Conservation (phyloP, 208 protist species). For the Acanthamoeba divionensis region DNA sequence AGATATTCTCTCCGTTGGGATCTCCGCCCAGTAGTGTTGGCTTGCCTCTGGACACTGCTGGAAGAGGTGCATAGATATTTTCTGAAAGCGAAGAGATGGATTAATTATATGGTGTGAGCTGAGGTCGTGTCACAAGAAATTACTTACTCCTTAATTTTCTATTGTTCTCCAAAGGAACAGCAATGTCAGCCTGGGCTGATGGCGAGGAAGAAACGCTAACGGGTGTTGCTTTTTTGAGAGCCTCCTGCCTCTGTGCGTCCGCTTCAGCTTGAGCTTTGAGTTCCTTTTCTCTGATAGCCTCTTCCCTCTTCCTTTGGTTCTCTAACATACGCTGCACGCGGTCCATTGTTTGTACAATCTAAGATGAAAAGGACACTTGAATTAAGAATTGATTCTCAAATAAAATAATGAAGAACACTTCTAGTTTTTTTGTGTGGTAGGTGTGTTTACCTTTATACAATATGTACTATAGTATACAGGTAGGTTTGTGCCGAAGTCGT, state of each 20-base stretch:
- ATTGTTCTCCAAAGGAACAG: background rate
- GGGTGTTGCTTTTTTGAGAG: background rate
- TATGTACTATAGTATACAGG: no score
- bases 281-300: background rate
- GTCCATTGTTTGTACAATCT: no score
- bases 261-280: background rate
- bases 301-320: constrained; percentile 24
- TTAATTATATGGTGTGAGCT: background rate
- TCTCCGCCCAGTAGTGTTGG: constrained; percentile 70
- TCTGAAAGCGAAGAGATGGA: constrained; percentile 6
- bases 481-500: no score
- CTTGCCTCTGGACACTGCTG: constrained; percentile 68
- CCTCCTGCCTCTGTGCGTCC: background rate
- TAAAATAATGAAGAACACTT: no score
- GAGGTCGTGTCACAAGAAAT: background rate
- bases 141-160: background rate
- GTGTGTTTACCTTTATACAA: no score
- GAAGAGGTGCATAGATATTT: constrained; percentile 71
- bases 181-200: background rate
- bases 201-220: background rate
- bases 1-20: constrained; percentile 74
- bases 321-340: constrained; percentile 5
- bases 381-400: no score
- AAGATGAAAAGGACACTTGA: no score
- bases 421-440: no score